Conservation (phyloP, 2,329 filamentous ascomycete species). For the Ophiostoma himal-ulmi region DNA sequence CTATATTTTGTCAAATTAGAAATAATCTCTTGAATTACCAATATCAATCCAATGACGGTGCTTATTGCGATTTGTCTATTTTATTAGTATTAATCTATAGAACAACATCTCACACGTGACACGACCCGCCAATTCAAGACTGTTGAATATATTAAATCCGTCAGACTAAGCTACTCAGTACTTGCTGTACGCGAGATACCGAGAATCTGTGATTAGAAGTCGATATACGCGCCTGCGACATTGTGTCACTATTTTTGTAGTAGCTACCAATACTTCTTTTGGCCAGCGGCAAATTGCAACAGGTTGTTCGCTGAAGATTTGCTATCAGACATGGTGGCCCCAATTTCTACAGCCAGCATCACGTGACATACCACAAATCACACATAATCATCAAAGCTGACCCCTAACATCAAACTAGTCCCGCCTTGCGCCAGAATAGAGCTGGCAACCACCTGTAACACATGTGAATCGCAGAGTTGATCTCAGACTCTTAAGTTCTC, state of each 20-base stretch:
- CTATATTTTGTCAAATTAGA: no score
- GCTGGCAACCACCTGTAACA: neutral
- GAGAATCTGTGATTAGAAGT: neutral
- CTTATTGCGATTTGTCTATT: no score
- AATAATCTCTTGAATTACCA: no score
- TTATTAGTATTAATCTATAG: no score
- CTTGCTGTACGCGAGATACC: no score
- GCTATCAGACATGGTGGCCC: no score
- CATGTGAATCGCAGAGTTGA: neutral
- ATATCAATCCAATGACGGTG: no score
- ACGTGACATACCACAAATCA: neutral
- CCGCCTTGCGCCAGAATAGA: neutral
- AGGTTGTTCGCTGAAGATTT: neutral
- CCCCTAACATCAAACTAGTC: neutral
- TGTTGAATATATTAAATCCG: no score
- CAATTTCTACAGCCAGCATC: neutral
- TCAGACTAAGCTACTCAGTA: no score
- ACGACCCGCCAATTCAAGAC: no score
- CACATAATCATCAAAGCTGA: neutral
- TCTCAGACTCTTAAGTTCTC: neutral
- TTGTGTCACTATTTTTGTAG: neutral
- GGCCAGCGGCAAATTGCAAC: neutral
- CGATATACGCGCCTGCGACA: neutral
- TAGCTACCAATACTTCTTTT: neutral
- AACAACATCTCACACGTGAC: no score